Percentiles rank a stretch among this genome's conserved stretches.
Conservation (phyloP, 2,329 filamentous ascomycete genomes). For the Pleoardoris graminearum region DNA sequence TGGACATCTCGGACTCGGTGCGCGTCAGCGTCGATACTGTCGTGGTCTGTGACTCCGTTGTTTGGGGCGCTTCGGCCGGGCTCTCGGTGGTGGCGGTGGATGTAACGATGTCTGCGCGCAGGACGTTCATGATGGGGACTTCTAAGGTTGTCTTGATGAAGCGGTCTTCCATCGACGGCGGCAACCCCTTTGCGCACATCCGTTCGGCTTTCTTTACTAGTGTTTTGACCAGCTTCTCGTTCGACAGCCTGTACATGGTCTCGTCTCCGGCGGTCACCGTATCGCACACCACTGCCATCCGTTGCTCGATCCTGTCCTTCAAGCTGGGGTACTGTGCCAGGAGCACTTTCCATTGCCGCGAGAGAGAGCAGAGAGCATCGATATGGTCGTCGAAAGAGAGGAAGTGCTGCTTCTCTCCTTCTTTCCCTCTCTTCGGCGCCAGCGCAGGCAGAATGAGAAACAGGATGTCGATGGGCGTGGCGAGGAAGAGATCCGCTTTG, state of each 20-base stretch:
- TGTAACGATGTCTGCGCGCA: conserved; percentile 55
- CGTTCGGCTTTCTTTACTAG: conserved; percentile 72
- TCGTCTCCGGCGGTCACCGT: conserved; percentile 82
- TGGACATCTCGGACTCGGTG: background rate
- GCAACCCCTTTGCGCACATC: conserved; percentile 68
- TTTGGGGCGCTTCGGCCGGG: conserved; percentile 16
- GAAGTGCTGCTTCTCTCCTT: conserved; percentile 63
- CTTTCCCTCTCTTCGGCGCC: conserved; percentile 47
- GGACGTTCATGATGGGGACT: conserved; percentile 71
- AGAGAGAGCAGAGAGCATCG: conserved; percentile 61
- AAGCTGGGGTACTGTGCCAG: conserved; percentile 49
- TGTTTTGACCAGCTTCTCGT: conserved; percentile 68
- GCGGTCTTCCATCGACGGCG: conserved; percentile 79
- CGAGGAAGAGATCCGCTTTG: conserved; percentile 75
- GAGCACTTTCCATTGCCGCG: conserved; percentile 63
- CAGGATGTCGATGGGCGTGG: conserved; percentile 80
- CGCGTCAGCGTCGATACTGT: conserved; percentile 3
- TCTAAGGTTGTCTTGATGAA: conserved; percentile 79
- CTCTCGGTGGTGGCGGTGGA: conserved; percentile 15
- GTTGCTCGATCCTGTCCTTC: conserved; percentile 58
- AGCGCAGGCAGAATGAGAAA: conserved; percentile 82
- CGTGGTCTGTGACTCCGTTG: conserved; percentile 17
- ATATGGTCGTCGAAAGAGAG: conserved; percentile 73
- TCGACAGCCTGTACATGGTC: conserved; percentile 78
- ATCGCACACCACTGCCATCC: conserved; percentile 76